Conservation (phyloP, 1,284 basidiomycete genomes). For the Malassezia sp. region DNA sequence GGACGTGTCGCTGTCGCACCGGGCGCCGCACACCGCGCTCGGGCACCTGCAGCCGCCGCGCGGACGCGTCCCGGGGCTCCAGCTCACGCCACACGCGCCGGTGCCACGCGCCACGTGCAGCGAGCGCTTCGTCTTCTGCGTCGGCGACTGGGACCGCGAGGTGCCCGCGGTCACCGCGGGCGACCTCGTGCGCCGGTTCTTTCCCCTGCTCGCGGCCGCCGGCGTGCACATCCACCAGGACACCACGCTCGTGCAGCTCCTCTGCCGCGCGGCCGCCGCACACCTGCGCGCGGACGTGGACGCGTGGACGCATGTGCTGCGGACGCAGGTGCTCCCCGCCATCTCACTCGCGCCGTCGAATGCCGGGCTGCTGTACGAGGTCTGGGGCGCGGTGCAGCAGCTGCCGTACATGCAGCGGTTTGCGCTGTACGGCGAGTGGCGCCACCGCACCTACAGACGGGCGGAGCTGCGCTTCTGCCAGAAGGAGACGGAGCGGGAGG, state of each 20-base stretch:
- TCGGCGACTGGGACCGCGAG: slow-evolving; percentile 26
- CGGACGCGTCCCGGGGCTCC: slow-evolving; percentile 8
- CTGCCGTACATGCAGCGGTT: slow-evolving; percentile 72
- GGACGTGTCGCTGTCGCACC: not conserved
- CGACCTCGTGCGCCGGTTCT: too few species aligned
- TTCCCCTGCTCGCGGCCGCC: slow-evolving; percentile 37
- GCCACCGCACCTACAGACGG: slow-evolving; percentile 54
- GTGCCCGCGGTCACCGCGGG: slow-evolving; percentile 23
- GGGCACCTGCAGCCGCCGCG: not conserved
- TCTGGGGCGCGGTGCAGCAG: slow-evolving; percentile 56
- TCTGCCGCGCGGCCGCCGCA: slow-evolving; percentile 22
- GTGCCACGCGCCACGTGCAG: slow-evolving; percentile 26
- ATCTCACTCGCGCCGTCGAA: slow-evolving; percentile 66
- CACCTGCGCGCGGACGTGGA: slow-evolving; percentile 31
- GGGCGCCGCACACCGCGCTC: slow-evolving; percentile 1
- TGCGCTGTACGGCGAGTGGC: slow-evolving; percentile 91
- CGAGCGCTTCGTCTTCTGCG: slow-evolving; percentile 34
- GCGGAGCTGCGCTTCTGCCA: slow-evolving; percentile 47
- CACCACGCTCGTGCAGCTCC: slow-evolving; percentile 29
- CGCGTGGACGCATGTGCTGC: slow-evolving; percentile 67
- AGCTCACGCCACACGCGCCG: slow-evolving; percentile 30
- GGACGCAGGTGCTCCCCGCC: slow-evolving; percentile 72
- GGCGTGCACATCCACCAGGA: slow-evolving; percentile 30
- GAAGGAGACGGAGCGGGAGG: slow-evolving; percentile 53
- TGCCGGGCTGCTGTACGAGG: slow-evolving; percentile 53